Evolutionary conservation across 2,329 filamentous ascomycete genomes (phyloP).

Genomic region (Penicillium expansum): DNA sequence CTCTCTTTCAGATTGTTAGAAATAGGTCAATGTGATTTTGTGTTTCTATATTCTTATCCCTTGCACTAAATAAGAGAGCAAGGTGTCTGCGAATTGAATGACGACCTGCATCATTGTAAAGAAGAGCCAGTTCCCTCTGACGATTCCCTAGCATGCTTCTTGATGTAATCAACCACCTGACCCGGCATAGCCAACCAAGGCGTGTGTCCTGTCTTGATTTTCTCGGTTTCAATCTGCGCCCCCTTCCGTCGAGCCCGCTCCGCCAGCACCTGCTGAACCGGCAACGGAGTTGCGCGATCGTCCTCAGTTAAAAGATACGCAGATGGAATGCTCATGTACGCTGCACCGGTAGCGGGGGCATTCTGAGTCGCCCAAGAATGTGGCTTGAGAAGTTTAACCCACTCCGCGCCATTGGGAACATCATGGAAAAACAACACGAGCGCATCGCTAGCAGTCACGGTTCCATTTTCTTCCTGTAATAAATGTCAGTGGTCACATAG

Average conservation of each 20-base stretch:
- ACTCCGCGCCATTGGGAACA: slow-evolving; percentile 28
- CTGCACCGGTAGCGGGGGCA: slow-evolving; percentile 26
- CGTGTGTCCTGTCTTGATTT: slow-evolving; percentile 27
- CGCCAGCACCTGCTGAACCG: slow-evolving; percentile 33
- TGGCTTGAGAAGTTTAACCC: slow-evolving; percentile 29
- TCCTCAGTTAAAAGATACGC: slow-evolving; percentile 32
- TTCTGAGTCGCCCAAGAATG: slow-evolving; percentile 32
- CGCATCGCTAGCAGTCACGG: slow-evolving; percentile 26
- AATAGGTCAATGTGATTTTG: neutral
- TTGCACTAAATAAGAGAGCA: neutral
- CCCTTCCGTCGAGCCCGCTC: slow-evolving; percentile 29
- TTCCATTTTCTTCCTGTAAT: slow-evolving; percentile 22
- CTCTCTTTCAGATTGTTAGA: neutral
- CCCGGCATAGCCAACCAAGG: slow-evolving; percentile 31
- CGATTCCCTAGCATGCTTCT: slow-evolving; percentile 15
- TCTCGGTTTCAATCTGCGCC: slow-evolving; percentile 30
- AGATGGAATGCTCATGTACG: slow-evolving; percentile 27
- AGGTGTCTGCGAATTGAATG: neutral
- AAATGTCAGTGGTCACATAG: neutral
- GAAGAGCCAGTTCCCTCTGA: neutral
- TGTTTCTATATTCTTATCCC: neutral
- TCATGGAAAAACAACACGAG: slow-evolving; percentile 33
- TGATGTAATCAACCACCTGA: slow-evolving; percentile 21
- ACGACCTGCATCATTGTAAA: neutral
- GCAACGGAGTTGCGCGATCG: slow-evolving; percentile 30